These are phyloP conservation scores for Gynostemma pentaphyllum DNA, from an alignment of 306 rosid species.

Conservation along the genomic window DNA sequence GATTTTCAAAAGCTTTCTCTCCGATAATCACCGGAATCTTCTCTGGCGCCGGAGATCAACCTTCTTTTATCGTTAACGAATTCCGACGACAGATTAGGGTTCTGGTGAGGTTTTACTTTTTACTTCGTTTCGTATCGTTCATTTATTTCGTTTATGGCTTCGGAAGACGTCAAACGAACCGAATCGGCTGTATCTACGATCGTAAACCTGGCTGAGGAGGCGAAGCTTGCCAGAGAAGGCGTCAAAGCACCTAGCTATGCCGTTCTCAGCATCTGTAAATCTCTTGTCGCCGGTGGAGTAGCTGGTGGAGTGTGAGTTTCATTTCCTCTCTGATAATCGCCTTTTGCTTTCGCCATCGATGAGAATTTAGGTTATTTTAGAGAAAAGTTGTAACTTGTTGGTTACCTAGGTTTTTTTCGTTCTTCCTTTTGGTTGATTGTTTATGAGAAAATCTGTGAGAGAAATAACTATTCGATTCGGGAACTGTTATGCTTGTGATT, in stretches of 20 bases:
- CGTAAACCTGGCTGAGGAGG: conserved; percentile 85
- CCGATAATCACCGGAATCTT: conserved; percentile 12
- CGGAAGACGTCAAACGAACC: conserved; percentile 78
- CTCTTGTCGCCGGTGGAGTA: conserved; percentile 91
- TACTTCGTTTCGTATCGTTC: background rate
- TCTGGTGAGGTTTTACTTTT: background rate
- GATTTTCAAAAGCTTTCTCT: background rate
- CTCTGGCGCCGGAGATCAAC: conserved; percentile 11
- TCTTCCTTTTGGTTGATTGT: background rate
- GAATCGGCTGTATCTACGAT: conserved; percentile 75
- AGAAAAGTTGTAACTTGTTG: background rate
- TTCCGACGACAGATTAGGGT: conserved; percentile 12
- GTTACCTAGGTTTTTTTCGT: background rate
- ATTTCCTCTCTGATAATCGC: background rate
- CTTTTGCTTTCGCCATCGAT: background rate
- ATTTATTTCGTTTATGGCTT: conserved; percentile 44
- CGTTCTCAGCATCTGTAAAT: conserved; percentile 60
- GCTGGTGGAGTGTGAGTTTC: conserved; percentile 98
- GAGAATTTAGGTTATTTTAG: background rate
- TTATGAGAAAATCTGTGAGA: background rate
- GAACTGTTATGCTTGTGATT: background rate
- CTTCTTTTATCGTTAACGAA: background rate
- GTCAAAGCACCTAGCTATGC: conserved; percentile 70
- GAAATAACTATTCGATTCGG: background rate
- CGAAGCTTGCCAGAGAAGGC: conserved; percentile 84